phyloP scores from a whole-genome alignment of 345 rosid genomes.

The Citrus cavaleriei region DNA sequence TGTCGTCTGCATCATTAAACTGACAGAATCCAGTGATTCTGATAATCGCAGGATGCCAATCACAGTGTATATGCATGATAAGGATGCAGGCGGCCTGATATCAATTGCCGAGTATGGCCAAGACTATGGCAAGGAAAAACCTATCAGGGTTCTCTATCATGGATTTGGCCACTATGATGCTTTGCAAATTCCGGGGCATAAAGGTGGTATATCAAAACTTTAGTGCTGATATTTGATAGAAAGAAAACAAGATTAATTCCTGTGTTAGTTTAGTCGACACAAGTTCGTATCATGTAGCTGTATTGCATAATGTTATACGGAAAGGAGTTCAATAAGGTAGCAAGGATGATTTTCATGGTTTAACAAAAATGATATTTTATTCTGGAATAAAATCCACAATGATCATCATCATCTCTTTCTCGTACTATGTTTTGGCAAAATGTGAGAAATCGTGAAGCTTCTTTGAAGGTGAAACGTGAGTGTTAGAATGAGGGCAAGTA shows the following conservation, averaged over 20 bases:
- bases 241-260: not conserved
- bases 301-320: not conserved
- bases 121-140: constrained; percentile 78
- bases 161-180: constrained; percentile 96
- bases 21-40: not conserved
- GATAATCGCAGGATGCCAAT: constrained; percentile 77
- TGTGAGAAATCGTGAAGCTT: not conserved
- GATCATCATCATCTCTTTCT: too few relatives aligned
- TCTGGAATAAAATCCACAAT: not conserved
- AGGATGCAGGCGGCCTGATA: constrained; percentile 71
- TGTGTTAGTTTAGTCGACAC: not conserved
- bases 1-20: not conserved
- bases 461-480: not conserved
- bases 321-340: not conserved
- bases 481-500: not conserved
- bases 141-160: constrained; percentile 73
- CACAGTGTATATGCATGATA: constrained; percentile 73
- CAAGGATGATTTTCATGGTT: not conserved
- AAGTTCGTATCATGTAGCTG: not conserved
- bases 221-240: constrained; percentile 7
- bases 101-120: constrained; percentile 86
- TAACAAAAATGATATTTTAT: not conserved
- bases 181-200: constrained; percentile 44
- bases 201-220: constrained; percentile 39
- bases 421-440: not conserved